Base-by-base conservation (phyloP, 257 asterid genomes). In the Striga asiatica region DNA sequence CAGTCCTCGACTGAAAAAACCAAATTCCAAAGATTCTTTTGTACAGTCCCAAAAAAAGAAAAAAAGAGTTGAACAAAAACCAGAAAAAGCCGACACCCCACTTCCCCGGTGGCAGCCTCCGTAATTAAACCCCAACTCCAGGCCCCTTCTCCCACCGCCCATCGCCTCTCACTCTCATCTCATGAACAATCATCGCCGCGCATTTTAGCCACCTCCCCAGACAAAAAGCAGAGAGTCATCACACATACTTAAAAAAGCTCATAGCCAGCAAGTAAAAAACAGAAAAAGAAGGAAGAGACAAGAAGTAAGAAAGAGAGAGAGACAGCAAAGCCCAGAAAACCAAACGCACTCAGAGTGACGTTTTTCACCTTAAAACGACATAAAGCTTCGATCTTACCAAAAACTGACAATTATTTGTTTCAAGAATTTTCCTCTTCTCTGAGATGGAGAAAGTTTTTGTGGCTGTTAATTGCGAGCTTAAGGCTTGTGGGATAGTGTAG, bases 401-500 rank as follows among this genome's bases (percentile, higher is more conserved):
- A 42, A 3, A 48, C 37, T 31, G 9, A 27, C 39, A 18, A 42
- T 16, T 0, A 5, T 8, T 16, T 13, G 23, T 42, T 42, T n/a
- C 24, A 1, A 43, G 22, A 17, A n/a, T 43, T 43, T 43, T n/a
- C 1, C 48, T 41, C 21, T 39, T n/a, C 8, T n/a, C 48, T 39
- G 66, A 67, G 7, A 81, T 84, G 94, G 85, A 71, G 73, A 75
- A 78, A 42, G 54, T 73, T 46, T 48, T 79, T 73, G 72, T 78
- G 50, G 71, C 69, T 66, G 72, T 70, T 16, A 73, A 67, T 74
- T 79, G 75, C 60, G 78, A 74, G 78, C 78, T 81, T 39, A 78
- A 78, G 69, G 83, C 80, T 76, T 81, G 78, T 73, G 94, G 91
- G 39, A 79, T 84, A 58, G 85, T 84, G 83, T 84, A 81, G 81